phyloP scores from a whole-genome alignment of 805 yeast genomes.

The Cyberlindnera xylosilytica region DNA sequence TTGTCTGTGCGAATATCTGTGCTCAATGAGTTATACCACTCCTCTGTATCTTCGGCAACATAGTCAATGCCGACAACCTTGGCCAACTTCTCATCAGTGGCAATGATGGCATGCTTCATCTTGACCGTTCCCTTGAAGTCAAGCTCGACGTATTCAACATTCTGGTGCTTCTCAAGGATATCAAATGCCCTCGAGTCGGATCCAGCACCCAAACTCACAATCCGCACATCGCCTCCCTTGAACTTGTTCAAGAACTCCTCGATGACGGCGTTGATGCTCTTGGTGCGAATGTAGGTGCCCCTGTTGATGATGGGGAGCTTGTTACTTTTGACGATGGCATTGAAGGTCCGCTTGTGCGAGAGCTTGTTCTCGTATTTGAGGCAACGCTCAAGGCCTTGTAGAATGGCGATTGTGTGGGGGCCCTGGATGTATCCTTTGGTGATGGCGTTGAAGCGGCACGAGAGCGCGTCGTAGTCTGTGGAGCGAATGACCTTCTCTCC shows the following conservation, averaged over 20 bases:
- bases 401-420: conserved; percentile 18
- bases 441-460: conserved; percentile 57
- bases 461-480: conserved; percentile 71
- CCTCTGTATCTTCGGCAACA: conserved; percentile 10
- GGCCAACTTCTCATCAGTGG: conserved; percentile 12
- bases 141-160: conserved; percentile 42
- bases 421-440: conserved; percentile 46
- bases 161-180: conserved; percentile 27
- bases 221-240: conserved; percentile 39
- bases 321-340: conserved; percentile 14
- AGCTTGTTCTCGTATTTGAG: conserved; percentile 22
- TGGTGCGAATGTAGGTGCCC: conserved; percentile 65
- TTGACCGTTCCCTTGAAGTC: conserved; percentile 47
- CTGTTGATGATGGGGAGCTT: conserved; percentile 62
- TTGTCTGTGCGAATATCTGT: conserved; percentile 7
- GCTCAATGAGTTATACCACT: conserved; percentile 27
- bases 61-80: conserved; percentile 11
- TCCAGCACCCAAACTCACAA: conserved; percentile 65
- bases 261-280: conserved; percentile 46
- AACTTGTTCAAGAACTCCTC: conserved; percentile 36
- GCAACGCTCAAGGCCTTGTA: conserved; percentile 21
- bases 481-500: conserved; percentile 19
- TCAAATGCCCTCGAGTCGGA: conserved; percentile 55
- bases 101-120: conserved; percentile 35
- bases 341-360: conserved; percentile 19